phyloP scores from a whole-genome alignment of 306 rosid genomes.

The Pyrus pyrifolia region DNA sequence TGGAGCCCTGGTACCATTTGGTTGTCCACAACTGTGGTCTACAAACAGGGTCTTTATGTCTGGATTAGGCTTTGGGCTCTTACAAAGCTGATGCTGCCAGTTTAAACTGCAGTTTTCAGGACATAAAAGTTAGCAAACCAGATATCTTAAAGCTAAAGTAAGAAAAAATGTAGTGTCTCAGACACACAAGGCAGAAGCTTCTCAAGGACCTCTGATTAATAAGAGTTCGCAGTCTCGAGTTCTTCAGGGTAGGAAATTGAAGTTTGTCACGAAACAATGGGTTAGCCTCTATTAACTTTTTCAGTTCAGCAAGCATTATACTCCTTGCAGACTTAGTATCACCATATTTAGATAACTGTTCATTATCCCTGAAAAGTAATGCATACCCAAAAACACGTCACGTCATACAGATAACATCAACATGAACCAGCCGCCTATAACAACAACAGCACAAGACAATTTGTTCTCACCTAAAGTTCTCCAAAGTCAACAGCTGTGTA shows the following conservation, averaged over 20 bases:
- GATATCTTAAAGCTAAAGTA: neutral
- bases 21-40: conserved; percentile 97
- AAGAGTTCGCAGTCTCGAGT: conserved; percentile 91
- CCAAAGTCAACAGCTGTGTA: conserved; percentile 89
- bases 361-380: conserved; percentile 75
- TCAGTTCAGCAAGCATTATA: conserved; percentile 94
- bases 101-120: conserved; percentile 67
- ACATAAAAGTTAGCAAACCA: conserved; percentile 2
- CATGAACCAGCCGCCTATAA: neutral
- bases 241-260: conserved; percentile 93
- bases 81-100: conserved; percentile 99
- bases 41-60: conserved; percentile 97
- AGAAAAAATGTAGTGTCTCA: neutral
- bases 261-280: conserved; percentile 97
- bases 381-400: neutral
- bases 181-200: conserved; percentile 4
- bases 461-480: conserved; percentile 76
- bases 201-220: conserved; percentile 84
- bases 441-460: conserved; percentile 6
- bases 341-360: conserved; percentile 96
- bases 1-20: conserved; percentile 99
- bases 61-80: conserved; percentile 96
- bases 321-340: conserved; percentile 98
- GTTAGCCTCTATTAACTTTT: conserved; percentile 94
- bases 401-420: neutral